phyloP scores from a whole-genome alignment of 2,329 filamentous ascomycete genomes.

The Paracamarosporium sp. region DNA sequence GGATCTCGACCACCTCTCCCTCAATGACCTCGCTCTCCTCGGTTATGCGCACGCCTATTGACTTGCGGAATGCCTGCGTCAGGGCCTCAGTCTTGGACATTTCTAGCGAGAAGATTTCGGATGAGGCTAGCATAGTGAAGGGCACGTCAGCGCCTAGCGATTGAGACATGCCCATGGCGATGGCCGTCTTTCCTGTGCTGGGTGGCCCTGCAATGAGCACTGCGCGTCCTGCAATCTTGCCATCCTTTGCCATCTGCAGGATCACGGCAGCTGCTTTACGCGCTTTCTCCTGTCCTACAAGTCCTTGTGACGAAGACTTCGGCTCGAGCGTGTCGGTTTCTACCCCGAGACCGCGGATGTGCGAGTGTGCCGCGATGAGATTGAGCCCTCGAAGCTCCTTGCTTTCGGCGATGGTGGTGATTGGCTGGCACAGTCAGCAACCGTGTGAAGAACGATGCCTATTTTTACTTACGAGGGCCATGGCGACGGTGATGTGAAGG shows the following conservation, averaged over 20 bases:
- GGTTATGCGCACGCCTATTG: slow-evolving; percentile 96
- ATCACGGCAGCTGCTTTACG: slow-evolving; percentile 96
- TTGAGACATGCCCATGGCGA: slow-evolving; percentile 98
- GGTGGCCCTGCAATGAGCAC: slow-evolving; percentile 95
- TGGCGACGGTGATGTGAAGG: slow-evolving; percentile 18
- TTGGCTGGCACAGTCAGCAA: slow-evolving; percentile 47
- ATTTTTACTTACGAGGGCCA: slow-evolving; percentile 39
- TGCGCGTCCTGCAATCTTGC: slow-evolving; percentile 95
- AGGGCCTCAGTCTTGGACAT: slow-evolving; percentile 99
- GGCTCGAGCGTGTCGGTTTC: slow-evolving; percentile 91
- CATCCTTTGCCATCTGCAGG: slow-evolving; percentile 98
- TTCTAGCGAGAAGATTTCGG: slow-evolving; percentile 97
- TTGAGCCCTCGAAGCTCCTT: slow-evolving; percentile 97
- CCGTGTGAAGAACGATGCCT: not conserved
- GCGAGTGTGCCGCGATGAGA: slow-evolving; percentile 96
- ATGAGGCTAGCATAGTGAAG: slow-evolving; percentile 93
- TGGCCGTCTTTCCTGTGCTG: slow-evolving; percentile 96
- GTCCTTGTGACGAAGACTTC: slow-evolving; percentile 82
- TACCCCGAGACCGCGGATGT: slow-evolving; percentile 94
- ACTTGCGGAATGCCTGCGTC: slow-evolving; percentile 98
- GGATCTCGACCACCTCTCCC: slow-evolving; percentile 97
- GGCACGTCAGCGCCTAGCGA: slow-evolving; percentile 92
- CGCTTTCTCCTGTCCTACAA: slow-evolving; percentile 96
- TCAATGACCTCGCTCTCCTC: slow-evolving; percentile 99
- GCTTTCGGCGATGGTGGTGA: slow-evolving; percentile 88